Percentiles rank a stretch among this genome's conserved stretches.
Conservation (phyloP, 768 basidiomycete genomes). For the Panaeolus cyanescens region DNA sequence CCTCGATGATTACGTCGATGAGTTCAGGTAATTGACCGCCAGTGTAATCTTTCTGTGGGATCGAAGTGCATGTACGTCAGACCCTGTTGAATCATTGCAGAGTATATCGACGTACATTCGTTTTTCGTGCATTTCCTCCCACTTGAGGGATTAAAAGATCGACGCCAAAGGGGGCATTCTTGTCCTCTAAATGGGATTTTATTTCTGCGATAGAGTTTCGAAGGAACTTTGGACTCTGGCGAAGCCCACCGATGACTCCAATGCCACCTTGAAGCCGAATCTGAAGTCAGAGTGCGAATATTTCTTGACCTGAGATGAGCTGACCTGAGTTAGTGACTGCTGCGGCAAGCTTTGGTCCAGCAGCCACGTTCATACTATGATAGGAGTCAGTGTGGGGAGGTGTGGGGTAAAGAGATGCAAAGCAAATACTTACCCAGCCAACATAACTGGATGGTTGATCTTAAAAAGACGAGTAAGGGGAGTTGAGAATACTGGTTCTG, state of each 20-base stretch:
- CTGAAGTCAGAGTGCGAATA: neutral
- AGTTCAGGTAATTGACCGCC: slow-evolving; percentile 76
- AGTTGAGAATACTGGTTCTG: slow-evolving; percentile 64
- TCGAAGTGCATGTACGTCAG: neutral
- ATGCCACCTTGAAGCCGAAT: slow-evolving; percentile 54
- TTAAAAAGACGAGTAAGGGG: slow-evolving; percentile 76
- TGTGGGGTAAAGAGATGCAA: neutral
- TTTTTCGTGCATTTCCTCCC: slow-evolving; percentile 81
- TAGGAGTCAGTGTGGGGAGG: neutral
- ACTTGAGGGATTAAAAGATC: slow-evolving; percentile 84
- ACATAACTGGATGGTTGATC: slow-evolving; percentile 83
- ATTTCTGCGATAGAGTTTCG: slow-evolving; percentile 69
- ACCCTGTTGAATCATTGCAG: neutral
- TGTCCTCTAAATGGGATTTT: slow-evolving; percentile 73
- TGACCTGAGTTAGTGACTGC: slow-evolving; percentile 88
- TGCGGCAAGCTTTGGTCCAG: slow-evolving; percentile 82
- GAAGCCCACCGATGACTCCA: slow-evolving; percentile 86
- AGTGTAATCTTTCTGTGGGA: slow-evolving; percentile 65
- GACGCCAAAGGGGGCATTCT: slow-evolving; percentile 77
- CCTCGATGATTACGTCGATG: slow-evolving; percentile 75
- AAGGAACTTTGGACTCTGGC: slow-evolving; percentile 73
- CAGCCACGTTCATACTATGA: slow-evolving; percentile 81
- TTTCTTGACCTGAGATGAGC: slow-evolving; percentile 1
- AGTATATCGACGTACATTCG: slow-evolving; percentile 49
- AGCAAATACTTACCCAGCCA: slow-evolving; percentile 56